Evolutionary conservation across 148 eudicot species (phyloP).

Genomic region (Rhododendron vialii): DNA sequence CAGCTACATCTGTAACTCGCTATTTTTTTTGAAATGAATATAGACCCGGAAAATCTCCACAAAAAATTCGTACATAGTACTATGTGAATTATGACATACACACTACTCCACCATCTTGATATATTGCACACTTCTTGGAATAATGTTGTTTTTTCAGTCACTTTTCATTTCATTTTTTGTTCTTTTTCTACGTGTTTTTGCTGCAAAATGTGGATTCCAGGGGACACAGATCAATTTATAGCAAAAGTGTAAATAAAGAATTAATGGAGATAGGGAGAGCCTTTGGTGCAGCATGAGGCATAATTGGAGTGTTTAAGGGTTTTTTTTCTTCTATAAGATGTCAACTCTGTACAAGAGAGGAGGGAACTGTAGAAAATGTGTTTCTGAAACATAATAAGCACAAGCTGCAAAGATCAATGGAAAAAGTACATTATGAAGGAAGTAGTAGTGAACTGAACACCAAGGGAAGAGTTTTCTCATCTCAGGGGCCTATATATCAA

Average conservation of each 20-base stretch:
- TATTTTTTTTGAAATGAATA: not conserved
- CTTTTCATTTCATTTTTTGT: not conserved
- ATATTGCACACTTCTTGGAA: not conserved
- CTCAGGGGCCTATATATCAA: not conserved
- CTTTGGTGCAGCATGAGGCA: not conserved
- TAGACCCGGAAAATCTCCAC: not conserved
- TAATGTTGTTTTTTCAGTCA: not conserved
- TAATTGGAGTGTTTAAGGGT: not conserved
- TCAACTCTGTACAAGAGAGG: not conserved
- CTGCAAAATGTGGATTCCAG: not conserved
- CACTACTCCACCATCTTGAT: not conserved
- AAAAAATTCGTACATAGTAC: not conserved
- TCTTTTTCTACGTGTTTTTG: not conserved
- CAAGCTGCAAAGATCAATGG: not conserved
- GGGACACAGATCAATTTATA: not conserved
- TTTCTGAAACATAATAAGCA: not conserved
- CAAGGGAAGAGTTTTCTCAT: not conserved
- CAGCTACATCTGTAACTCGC: not conserved
- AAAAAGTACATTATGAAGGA: not conserved
- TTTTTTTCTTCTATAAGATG: not conserved
- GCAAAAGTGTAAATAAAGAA: not conserved
- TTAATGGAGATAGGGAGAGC: not conserved
- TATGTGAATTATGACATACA: not conserved
- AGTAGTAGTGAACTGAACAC: not conserved
- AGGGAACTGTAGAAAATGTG: not conserved